Evolutionary conservation across 805 yeast species (phyloP).

Genomic region (Saccharomycopsis fibuligera): DNA sequence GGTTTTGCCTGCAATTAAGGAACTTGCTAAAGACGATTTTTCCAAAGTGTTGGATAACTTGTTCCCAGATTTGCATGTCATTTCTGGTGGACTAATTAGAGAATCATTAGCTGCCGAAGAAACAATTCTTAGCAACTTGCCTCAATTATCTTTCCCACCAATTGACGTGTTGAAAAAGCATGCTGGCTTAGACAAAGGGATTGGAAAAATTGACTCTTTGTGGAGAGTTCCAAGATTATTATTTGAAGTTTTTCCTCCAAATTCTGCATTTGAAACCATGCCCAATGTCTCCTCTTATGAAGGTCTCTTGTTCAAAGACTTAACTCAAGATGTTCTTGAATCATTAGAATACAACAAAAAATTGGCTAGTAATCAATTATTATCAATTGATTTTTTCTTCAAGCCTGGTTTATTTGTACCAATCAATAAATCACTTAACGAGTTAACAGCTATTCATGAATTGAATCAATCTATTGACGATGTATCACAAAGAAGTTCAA

Average conservation of each 20-base stretch:
- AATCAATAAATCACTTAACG: conserved; percentile 75
- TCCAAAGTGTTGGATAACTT: conserved; percentile 25
- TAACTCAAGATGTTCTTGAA: conserved; percentile 66
- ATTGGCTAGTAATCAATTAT: conserved; percentile 78
- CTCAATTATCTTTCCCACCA: conserved; percentile 30
- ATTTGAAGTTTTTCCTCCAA: conserved; percentile 53
- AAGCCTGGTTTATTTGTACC: conserved; percentile 56
- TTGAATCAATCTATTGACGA: conserved; percentile 32
- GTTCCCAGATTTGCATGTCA: conserved; percentile 32
- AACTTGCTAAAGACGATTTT: conserved; percentile 30
- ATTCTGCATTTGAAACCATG: conserved; percentile 55
- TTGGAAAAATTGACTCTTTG: conserved; percentile 53
- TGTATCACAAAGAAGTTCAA: conserved; percentile 35
- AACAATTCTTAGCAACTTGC: conserved; percentile 15
- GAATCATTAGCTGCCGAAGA: conserved; percentile 1
- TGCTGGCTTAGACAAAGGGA: conserved; percentile 30
- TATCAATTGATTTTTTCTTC: conserved; percentile 68
- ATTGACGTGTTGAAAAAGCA: conserved; percentile 30
- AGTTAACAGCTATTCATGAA: conserved; percentile 39
- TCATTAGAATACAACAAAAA: conserved; percentile 84
- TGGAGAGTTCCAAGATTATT: conserved; percentile 61
- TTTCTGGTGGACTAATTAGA: conserved; percentile 12
- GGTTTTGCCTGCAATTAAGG: conserved; percentile 45
- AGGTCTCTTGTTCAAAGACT: conserved; percentile 66
- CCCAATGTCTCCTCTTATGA: conserved; percentile 46